phyloP scores from a whole-genome alignment of 169 alveolate species.

The Babesia microti region DNA sequence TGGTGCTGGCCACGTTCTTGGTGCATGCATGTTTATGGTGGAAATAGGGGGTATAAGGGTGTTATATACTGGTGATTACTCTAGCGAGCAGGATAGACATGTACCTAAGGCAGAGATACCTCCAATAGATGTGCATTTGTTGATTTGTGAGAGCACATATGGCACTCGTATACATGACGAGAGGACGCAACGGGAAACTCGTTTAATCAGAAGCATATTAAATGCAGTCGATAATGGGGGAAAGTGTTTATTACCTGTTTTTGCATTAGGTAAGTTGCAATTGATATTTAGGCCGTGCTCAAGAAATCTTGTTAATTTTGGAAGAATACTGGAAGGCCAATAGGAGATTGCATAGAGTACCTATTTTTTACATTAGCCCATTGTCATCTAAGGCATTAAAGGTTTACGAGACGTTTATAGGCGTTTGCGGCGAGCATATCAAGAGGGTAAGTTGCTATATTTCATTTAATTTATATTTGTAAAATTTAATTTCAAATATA shows the following conservation, averaged over 20 bases:
- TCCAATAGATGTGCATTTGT: constrained; percentile 84
- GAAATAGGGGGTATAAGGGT: constrained; percentile 92
- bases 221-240: constrained; percentile 76
- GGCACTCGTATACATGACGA: constrained; percentile 94
- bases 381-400: constrained; percentile 85
- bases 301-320: constrained; percentile 84
- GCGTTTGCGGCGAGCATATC: constrained; percentile 86
- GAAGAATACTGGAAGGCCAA: constrained; percentile 92
- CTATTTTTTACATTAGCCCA: constrained; percentile 89
- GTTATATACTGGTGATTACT: constrained; percentile 97
- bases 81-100: constrained; percentile 91
- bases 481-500: constrained; percentile 1
- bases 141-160: constrained; percentile 94
- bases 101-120: constrained; percentile 93
- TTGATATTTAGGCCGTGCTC: constrained; percentile 91
- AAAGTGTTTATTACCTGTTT: constrained; percentile 88
- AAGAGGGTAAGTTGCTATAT: constrained; percentile 55
- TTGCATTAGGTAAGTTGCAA: constrained; percentile 81
- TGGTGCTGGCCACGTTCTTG: constrained; percentile 98
- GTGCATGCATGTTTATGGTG: constrained; percentile 97
- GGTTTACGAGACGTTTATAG: constrained; percentile 87
- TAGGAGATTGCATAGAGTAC: constrained; percentile 77
- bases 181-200: constrained; percentile 85
- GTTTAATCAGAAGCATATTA: constrained; percentile 69
- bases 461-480: constrained; percentile 8